Evolutionary conservation across 257 asterid genomes (phyloP).

Genomic region (Vinca minor): DNA sequence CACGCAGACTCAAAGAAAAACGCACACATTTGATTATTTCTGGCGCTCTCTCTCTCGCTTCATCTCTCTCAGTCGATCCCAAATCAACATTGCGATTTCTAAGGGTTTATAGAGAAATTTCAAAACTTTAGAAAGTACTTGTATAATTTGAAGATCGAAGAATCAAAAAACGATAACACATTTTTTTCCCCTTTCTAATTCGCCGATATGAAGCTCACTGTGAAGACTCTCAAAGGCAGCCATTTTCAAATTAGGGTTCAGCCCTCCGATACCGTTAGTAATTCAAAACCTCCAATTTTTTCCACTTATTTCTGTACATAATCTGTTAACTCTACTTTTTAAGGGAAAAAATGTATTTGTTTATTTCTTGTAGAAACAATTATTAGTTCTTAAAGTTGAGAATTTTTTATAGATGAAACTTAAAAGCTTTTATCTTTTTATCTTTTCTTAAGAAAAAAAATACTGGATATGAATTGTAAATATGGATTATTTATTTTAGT

Average conservation of each 20-base stretch:
- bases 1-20: no score
- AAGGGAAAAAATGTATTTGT: not conserved
- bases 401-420: not conserved
- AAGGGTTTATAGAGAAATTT: constrained; percentile 6
- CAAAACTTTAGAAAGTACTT: not conserved
- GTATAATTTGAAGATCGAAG: not conserved
- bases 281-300: not conserved
- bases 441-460: no score
- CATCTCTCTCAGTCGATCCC: not conserved
- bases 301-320: no score
- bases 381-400: not conserved
- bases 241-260: constrained; percentile 77
- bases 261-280: constrained; percentile 65
- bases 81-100: constrained; percentile 1
- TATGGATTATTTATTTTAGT: not conserved
- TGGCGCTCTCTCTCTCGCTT: constrained; percentile 7
- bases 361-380: not conserved
- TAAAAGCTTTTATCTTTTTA: not conserved
- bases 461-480: no score
- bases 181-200: constrained; percentile 10
- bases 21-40: constrained; percentile 10
- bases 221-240: constrained; percentile 90
- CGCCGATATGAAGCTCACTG: constrained; percentile 79
- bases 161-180: not conserved
- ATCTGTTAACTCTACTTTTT: no score